These are phyloP conservation scores for Helotiales sp. DNA, from an alignment of 2,329 filamentous ascomycete genomes.

Conservation along the genomic window DNA sequence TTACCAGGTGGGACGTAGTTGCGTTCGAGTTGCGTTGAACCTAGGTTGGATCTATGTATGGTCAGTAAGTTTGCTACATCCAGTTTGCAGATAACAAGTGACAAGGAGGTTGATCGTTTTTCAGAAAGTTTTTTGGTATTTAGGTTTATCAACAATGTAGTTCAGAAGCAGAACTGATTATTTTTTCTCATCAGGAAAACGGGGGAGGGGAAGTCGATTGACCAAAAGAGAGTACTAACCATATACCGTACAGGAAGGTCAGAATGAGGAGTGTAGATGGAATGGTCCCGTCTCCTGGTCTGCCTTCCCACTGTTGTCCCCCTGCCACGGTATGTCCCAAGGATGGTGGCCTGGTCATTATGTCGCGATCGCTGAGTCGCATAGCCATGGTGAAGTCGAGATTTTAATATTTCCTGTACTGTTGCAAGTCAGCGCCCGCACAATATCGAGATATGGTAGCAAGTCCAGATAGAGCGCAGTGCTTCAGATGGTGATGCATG, in stretches of 20 bases:
- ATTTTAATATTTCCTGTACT: neutral
- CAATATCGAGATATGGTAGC: slow-evolving; percentile 25
- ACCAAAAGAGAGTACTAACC: slow-evolving; percentile 15
- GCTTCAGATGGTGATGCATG: slow-evolving; percentile 81
- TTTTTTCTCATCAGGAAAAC: slow-evolving; percentile 66
- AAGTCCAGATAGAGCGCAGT: slow-evolving; percentile 19
- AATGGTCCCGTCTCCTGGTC: neutral
- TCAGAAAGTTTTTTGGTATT: slow-evolving; percentile 71
- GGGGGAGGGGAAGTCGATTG: neutral
- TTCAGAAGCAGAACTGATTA: slow-evolving; percentile 81
- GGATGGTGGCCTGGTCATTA: neutral
- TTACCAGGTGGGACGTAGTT: slow-evolving; percentile 25
- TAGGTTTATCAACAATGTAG: slow-evolving; percentile 63
- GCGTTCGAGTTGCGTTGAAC: neutral
- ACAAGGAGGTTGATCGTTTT: slow-evolving; percentile 30
- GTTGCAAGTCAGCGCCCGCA: slow-evolving; percentile 30
- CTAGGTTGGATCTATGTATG: slow-evolving; percentile 10
- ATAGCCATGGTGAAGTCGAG: neutral
- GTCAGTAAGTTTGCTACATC: slow-evolving; percentile 15
- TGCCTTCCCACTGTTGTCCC: neutral
- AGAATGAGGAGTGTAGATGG: neutral
- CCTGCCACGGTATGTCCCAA: neutral
- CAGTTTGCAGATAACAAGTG: slow-evolving; percentile 2
- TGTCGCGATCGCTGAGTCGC: neutral
- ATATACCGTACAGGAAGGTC: neutral